phyloP scores from a whole-genome alignment of 2,329 filamentous ascomycete species.

The Nigrospora oryzae region DNA sequence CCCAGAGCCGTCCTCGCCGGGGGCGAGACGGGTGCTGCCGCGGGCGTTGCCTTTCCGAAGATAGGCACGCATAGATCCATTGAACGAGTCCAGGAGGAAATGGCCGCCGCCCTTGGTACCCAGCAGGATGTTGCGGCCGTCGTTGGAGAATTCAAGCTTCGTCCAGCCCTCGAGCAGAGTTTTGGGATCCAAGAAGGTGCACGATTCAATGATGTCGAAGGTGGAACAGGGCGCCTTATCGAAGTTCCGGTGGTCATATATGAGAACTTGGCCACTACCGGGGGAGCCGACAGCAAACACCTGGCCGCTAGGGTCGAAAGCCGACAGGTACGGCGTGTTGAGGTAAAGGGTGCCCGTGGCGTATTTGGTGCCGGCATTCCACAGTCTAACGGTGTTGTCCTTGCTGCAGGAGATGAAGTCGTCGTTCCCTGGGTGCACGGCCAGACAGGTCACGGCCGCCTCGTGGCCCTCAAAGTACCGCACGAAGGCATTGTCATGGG shows the following conservation, averaged over 20 bases:
- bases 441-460: conserved; percentile 71
- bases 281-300: conserved; percentile 88
- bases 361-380: conserved; percentile 77
- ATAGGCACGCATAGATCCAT: conserved; percentile 70
- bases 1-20: conserved; percentile 38
- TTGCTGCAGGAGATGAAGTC: conserved; percentile 86
- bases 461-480: conserved; percentile 94
- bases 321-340: conserved; percentile 70
- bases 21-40: conserved; percentile 40
- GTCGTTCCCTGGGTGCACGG: conserved; percentile 79
- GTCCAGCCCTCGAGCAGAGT: conserved; percentile 70
- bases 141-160: conserved; percentile 90
- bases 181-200: conserved; percentile 39
- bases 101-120: conserved; percentile 80
- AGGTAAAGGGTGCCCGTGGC: conserved; percentile 75
- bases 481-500: conserved; percentile 92
- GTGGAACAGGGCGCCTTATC: conserved; percentile 83
- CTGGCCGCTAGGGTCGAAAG: conserved; percentile 86
- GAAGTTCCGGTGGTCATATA: conserved; percentile 92
- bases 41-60: conserved; percentile 49
- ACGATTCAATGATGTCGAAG: conserved; percentile 66
- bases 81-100: conserved; percentile 89
- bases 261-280: conserved; percentile 66
- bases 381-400: conserved; percentile 86
- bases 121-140: conserved; percentile 79